Conservation (phyloP, 2,329 filamentous ascomycete species). For the Myriosclerotinia scirpicola region DNA sequence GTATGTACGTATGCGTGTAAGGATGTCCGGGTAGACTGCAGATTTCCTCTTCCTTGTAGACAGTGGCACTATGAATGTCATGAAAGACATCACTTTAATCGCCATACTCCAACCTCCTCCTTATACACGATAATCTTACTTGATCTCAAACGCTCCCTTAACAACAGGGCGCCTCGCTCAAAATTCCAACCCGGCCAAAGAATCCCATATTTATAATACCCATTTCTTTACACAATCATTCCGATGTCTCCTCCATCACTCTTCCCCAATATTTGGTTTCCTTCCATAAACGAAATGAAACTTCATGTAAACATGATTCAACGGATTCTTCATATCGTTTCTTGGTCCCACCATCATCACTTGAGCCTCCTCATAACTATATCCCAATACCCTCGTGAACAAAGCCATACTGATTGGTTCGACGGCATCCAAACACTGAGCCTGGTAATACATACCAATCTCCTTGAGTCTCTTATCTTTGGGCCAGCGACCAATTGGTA, state of each 20-base stretch:
- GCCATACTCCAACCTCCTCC: no score
- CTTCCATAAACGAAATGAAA: slow-evolving; percentile 49
- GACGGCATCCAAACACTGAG: slow-evolving; percentile 21
- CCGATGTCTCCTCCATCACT: neutral
- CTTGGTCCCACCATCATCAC: slow-evolving; percentile 49
- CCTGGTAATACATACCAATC: slow-evolving; percentile 24
- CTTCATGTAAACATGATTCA: slow-evolving; percentile 52
- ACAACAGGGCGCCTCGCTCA: neutral
- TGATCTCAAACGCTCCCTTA: neutral
- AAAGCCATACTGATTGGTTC: slow-evolving; percentile 31
- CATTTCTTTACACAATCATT: neutral
- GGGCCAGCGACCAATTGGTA: slow-evolving; percentile 54
- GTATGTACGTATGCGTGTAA: no score
- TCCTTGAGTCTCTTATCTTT: slow-evolving; percentile 36
- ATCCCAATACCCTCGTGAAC: slow-evolving; percentile 50
- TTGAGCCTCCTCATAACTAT: slow-evolving; percentile 50
- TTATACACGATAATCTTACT: no score
- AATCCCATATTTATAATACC: neutral
- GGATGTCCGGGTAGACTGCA: no score
- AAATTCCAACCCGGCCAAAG: neutral
- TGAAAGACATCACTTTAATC: no score
- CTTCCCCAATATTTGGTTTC: slow-evolving; percentile 1
- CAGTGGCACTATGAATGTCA: no score
- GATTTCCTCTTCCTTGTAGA: no score
- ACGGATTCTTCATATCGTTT: slow-evolving; percentile 47